Conservation (phyloP, 2,329 filamentous ascomycete species). For the Epichloe elymi region DNA sequence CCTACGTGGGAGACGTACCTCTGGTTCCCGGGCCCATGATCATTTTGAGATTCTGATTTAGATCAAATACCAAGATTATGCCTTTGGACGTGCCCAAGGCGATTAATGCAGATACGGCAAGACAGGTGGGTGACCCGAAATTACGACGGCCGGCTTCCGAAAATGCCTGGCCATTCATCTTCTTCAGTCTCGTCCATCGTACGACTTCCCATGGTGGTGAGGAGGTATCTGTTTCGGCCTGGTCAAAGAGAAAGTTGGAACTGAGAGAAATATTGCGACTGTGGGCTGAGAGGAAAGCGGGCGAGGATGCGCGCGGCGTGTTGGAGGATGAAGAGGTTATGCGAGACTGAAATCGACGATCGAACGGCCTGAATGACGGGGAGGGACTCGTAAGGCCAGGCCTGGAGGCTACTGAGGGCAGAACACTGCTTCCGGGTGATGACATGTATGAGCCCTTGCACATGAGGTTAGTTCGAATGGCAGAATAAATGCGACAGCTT, state of each 20-base stretch:
- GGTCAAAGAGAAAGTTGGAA: constrained; percentile 52
- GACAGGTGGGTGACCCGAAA: constrained; percentile 82
- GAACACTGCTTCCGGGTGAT: constrained; percentile 60
- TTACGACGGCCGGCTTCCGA: constrained; percentile 85
- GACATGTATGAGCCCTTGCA: constrained; percentile 45
- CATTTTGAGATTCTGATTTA: constrained; percentile 85
- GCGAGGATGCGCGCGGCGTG: constrained; percentile 60
- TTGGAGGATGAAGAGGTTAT: constrained; percentile 44
- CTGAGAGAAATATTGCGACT: constrained; percentile 70
- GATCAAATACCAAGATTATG: constrained; percentile 91
- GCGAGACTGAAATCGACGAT: constrained; percentile 84
- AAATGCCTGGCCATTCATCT: constrained; percentile 79
- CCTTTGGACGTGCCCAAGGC: constrained; percentile 89
- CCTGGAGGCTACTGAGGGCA: constrained; percentile 56
- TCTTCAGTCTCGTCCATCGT: constrained; percentile 86
- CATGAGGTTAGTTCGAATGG: constrained; percentile 14
- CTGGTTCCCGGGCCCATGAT: constrained; percentile 91
- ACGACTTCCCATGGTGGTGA: constrained; percentile 93
- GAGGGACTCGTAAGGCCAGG: constrained; percentile 56
- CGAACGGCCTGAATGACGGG: constrained; percentile 82
- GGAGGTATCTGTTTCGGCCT: constrained; percentile 53
- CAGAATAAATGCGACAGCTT: not conserved
- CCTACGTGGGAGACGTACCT: constrained; percentile 33
- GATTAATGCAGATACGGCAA: constrained; percentile 77
- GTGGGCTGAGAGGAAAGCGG: constrained; percentile 61